A percentile compares a stretch with the other conserved stretches of the same genome.
phyloP scores from a whole-genome alignment of 768 basidiomycete species.

The Tylopilus felleus region DNA sequence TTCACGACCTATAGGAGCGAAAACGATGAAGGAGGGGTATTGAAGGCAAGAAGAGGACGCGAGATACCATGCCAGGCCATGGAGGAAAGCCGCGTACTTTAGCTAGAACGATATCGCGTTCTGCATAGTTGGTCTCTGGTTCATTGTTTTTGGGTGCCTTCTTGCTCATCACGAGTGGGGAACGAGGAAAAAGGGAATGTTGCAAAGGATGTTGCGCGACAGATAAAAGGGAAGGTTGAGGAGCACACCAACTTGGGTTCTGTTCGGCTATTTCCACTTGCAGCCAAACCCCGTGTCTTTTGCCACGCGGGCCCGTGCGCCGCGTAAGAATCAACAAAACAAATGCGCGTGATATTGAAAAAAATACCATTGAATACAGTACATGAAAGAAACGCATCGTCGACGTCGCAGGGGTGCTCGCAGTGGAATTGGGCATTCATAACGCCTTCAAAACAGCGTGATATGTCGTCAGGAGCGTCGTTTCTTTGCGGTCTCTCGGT shows the following conservation, averaged over 20 bases:
- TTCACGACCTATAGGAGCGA: slow-evolving; percentile 65
- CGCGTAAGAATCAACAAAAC: slow-evolving; percentile 38
- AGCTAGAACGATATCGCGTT: slow-evolving; percentile 84
- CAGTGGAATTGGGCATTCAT: slow-evolving; percentile 10
- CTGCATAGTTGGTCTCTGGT: slow-evolving; percentile 50
- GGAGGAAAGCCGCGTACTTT: slow-evolving; percentile 93
- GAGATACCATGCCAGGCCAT: slow-evolving; percentile 92
- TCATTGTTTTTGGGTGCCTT: slow-evolving; percentile 44
- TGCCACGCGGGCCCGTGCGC: slow-evolving; percentile 40
- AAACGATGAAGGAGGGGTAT: slow-evolving; percentile 10
- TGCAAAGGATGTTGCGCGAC: slow-evolving; percentile 29
- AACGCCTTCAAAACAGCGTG: slow-evolving; percentile 12
- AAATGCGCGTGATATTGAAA: slow-evolving; percentile 29
- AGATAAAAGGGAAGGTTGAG: slow-evolving; percentile 40
- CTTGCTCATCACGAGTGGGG: slow-evolving; percentile 42
- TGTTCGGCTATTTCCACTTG: slow-evolving; percentile 39
- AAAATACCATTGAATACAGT: slow-evolving; percentile 31
- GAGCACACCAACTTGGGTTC: slow-evolving; percentile 38
- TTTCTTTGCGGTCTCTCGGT: neutral
- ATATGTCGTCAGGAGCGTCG: neutral
- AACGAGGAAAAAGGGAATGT: slow-evolving; percentile 15
- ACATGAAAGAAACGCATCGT: slow-evolving; percentile 27
- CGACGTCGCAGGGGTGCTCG: slow-evolving; percentile 20
- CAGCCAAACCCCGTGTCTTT: slow-evolving; percentile 37
- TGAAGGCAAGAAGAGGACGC: slow-evolving; percentile 19